phyloP scores from a whole-genome alignment of 768 basidiomycete species.

The Panaeolus papilionaceus region DNA sequence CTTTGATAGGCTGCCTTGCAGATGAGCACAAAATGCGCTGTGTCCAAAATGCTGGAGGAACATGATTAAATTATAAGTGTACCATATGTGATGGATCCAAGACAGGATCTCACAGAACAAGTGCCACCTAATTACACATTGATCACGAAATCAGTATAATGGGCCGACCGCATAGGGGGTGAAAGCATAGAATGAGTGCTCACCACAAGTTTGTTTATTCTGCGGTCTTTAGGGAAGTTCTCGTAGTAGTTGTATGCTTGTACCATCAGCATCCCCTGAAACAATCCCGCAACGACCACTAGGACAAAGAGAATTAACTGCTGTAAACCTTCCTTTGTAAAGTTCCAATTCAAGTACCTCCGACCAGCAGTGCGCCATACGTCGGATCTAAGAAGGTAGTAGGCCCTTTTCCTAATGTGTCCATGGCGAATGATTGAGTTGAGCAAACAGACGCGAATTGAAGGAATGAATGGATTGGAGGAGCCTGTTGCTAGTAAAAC shows the following conservation, averaged over 20 bases:
- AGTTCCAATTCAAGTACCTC: neutral
- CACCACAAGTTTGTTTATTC: neutral
- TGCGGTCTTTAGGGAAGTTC: conserved; percentile 3
- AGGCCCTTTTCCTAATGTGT: neutral
- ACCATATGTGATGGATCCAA: neutral
- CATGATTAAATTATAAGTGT: neutral
- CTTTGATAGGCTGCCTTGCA: neutral
- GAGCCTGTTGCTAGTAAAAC: neutral
- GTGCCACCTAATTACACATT: neutral
- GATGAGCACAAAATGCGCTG: neutral
- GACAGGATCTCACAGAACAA: neutral
- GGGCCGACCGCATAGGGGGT: neutral
- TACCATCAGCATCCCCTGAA: conserved; percentile 10
- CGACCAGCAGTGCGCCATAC: neutral
- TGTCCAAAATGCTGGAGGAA: neutral
- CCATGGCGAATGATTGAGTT: conserved; percentile 10
- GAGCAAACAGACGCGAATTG: neutral
- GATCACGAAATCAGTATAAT: neutral
- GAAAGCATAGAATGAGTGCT: neutral
- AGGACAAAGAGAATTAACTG: neutral
- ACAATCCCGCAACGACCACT: conserved; percentile 1
- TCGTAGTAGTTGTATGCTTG: conserved; percentile 9
- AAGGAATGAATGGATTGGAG: neutral
- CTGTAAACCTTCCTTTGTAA: neutral
- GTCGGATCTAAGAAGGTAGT: neutral